phyloP scores from a whole-genome alignment of 306 rosid genomes.

The Senna siamea region DNA sequence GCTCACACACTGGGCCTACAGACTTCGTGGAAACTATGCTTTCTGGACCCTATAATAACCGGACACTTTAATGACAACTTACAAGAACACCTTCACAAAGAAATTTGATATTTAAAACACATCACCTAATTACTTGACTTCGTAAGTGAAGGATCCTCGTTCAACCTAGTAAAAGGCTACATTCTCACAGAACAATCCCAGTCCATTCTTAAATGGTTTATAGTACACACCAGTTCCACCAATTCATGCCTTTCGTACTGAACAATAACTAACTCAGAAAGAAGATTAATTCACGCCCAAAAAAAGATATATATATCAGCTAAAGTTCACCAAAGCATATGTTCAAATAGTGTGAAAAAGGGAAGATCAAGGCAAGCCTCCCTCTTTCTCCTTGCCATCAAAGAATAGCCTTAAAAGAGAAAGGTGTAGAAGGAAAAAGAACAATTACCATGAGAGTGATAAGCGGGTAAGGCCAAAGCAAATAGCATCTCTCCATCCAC shows the following conservation, averaged over 20 bases:
- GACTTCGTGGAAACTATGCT: background rate
- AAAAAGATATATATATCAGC: too few relatives aligned
- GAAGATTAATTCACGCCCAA: slow-evolving; percentile 22
- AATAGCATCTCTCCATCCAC: slow-evolving; percentile 96
- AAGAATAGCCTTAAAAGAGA: background rate
- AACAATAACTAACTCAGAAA: background rate
- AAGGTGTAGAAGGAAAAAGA: background rate
- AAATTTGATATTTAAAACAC: slow-evolving; percentile 6
- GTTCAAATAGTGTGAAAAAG: slow-evolving; percentile 16
- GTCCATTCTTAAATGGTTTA: background rate
- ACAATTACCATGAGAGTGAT: slow-evolving; percentile 79
- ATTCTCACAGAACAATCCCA: slow-evolving; percentile 13
- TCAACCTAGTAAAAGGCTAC: too few relatives aligned
- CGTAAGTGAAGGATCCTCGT: background rate
- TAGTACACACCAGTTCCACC: background rate
- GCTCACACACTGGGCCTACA: background rate
- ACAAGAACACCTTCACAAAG: slow-evolving; percentile 13
- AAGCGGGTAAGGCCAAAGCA: slow-evolving; percentile 74
- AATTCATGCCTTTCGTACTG: background rate
- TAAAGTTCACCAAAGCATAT: background rate
- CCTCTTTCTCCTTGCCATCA: background rate
- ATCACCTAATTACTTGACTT: slow-evolving; percentile 10
- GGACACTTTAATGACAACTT: too few relatives aligned
- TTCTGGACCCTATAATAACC: background rate
- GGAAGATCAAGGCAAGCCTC: background rate